Base-by-base conservation (phyloP, 169 alveolate genomes). In the Plasmodium inui region DNA sequence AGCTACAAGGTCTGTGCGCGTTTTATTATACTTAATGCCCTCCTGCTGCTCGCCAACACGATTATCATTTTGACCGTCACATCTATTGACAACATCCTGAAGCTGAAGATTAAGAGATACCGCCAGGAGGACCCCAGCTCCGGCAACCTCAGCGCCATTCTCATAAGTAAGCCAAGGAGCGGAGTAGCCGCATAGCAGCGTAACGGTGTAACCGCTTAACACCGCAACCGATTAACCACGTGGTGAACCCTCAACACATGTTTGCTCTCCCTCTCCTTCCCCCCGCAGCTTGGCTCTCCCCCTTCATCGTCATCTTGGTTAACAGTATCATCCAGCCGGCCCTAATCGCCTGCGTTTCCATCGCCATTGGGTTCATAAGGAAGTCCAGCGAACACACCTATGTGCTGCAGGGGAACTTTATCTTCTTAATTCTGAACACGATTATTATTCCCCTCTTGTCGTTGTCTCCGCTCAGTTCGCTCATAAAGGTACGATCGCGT, bases 301-400 rank as follows among this genome's bases (percentile, higher is more conserved):
- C 94, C 8, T 88, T 88, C n/a, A 88, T 88, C 70, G 94, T 88
- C 44, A 88, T 88, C 22, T 28, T 88, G 39, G 94, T 88, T 71
- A 88, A 88, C 26, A 88, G 94, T 79, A 88, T 88, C 8, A 78
- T 88, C 8, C 94, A 88, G 14, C 94, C 94, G 3, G 84, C 80
- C 28, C 72, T 88, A 78, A 88, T 88, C 39, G 22, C 94, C 1
- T 78, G 94, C 10, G 94, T 88, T 19, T 88, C 94, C 10, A 61
- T 88, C 10, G 74, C 74, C n/a, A 78, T 88, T 79, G 94, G 94
- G 19, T 88, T 88, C 39, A 88, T 88, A 57, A 70, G 94, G 28
- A 88, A 88, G 50, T 88, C 94, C 22, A 88, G 94, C 55, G 94
- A 88, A 46, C 94, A 88, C 28, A 88, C 86, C 0, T 88, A 88